Evolutionary conservation across 768 basidiomycete genomes (phyloP).

Genomic region (Mycena haematopus): DNA sequence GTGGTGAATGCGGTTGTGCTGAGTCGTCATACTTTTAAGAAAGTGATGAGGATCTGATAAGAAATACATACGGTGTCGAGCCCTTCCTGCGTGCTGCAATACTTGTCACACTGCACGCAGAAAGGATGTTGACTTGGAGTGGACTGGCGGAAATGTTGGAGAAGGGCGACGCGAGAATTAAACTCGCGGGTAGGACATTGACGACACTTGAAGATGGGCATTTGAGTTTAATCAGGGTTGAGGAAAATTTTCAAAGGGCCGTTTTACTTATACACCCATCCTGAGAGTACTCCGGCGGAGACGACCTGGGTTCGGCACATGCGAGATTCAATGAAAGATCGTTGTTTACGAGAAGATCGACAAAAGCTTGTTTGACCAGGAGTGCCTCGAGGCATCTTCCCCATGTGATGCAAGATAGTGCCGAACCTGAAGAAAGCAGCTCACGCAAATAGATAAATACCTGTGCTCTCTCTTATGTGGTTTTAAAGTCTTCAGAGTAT

Average conservation of each 20-base stretch:
- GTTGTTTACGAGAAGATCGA: background rate
- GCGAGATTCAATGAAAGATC: no score
- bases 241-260: background rate
- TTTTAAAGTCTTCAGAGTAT: no score
- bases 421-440: background rate
- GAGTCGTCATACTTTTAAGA: no score
- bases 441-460: background rate
- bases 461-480: background rate
- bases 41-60: background rate
- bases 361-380: background rate
- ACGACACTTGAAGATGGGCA: constrained; percentile 7
- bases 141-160: background rate
- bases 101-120: background rate
- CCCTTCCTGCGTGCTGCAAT: background rate
- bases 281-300: background rate
- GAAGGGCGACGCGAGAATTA: background rate
- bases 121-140: background rate
- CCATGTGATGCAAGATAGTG: background rate
- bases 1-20: constrained; percentile 8
- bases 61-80: background rate
- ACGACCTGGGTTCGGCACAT: no score
- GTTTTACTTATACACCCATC: constrained; percentile 3
- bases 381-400: background rate
- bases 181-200: background rate
- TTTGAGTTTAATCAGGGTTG: no score